Percentiles rank a stretch among this genome's conserved stretches.
phyloP scores from a whole-genome alignment of 352 stramenopile genomes.

The Lagenidium sp. region DNA sequence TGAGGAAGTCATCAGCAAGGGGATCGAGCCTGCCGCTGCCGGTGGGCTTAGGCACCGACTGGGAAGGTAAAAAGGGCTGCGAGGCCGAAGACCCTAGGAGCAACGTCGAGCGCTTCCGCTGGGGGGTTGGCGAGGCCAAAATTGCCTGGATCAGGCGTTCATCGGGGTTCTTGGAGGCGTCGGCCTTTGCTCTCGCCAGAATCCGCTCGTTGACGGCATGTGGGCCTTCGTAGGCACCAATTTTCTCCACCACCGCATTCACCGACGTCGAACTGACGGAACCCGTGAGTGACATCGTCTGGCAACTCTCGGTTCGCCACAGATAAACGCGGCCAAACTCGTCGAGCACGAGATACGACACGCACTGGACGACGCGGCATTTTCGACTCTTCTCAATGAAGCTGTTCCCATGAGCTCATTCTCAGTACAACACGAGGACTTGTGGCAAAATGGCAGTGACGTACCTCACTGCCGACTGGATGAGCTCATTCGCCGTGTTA shows the following conservation, averaged over 20 bases:
- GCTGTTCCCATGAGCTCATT: slow-evolving; percentile 3
- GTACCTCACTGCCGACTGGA: slow-evolving; percentile 34
- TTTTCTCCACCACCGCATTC: no score
- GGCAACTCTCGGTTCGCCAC: slow-evolving; percentile 40
- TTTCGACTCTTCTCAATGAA: slow-evolving; percentile 60
- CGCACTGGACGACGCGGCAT: slow-evolving; percentile 44
- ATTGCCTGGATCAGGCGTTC: slow-evolving; percentile 70
- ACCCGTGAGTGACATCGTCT: slow-evolving; percentile 45
- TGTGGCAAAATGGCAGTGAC: no score
- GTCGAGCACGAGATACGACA: slow-evolving; percentile 50
- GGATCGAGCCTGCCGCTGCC: slow-evolving; percentile 17
- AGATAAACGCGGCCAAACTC: slow-evolving; percentile 38
- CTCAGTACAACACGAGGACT: background rate
- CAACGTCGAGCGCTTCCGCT: slow-evolving; percentile 16
- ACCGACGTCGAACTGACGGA: no score
- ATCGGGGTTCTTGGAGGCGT: slow-evolving; percentile 36
- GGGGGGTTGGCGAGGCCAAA: slow-evolving; percentile 37
- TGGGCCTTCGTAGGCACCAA: slow-evolving; percentile 39
- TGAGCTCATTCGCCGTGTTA: slow-evolving; percentile 23
- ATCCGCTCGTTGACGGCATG: slow-evolving; percentile 54
- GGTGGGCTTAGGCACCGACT: no score
- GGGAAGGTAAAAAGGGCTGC: slow-evolving; percentile 14
- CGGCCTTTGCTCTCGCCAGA: slow-evolving; percentile 40
- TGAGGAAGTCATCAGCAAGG: slow-evolving; percentile 26
- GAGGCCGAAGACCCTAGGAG: slow-evolving; percentile 23